These are phyloP conservation scores for Neonectria hederae DNA, from an alignment of 2,329 filamentous ascomycete species.

Conservation along the genomic window DNA sequence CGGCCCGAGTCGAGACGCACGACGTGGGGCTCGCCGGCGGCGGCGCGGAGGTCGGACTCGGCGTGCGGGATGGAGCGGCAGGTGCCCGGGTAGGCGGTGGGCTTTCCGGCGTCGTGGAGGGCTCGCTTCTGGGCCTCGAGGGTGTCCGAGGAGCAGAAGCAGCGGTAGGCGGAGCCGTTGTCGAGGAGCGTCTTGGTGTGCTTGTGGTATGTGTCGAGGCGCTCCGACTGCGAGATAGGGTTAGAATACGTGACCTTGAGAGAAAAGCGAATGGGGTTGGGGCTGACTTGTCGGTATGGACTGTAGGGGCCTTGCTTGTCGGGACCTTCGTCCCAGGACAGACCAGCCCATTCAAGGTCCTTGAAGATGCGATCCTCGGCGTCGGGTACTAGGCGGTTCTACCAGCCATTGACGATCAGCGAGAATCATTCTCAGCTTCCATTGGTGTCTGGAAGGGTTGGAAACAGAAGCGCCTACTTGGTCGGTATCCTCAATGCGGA, in stretches of 20 bases:
- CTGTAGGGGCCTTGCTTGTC: conserved; percentile 82
- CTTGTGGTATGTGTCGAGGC: conserved; percentile 75
- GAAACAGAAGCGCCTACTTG: conserved; percentile 65
- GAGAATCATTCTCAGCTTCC: no score
- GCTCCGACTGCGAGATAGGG: conserved; percentile 72
- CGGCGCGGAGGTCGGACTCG: conserved; percentile 76
- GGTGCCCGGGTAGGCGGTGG: conserved; percentile 65
- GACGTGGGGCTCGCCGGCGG: conserved; percentile 75
- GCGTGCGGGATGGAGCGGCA: conserved; percentile 73
- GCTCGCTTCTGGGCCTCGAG: conserved; percentile 73
- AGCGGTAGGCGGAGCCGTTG: conserved; percentile 83
- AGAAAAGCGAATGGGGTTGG: background rate
- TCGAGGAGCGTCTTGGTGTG: conserved; percentile 76
- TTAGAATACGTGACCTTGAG: background rate
- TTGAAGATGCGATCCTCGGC: conserved; percentile 81
- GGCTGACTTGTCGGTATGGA: conserved; percentile 81
- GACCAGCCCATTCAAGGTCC: conserved; percentile 87
- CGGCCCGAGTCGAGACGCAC: conserved; percentile 75
- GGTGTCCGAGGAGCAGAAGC: conserved; percentile 84
- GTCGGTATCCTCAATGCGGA: conserved; percentile 96
- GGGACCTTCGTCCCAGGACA: conserved; percentile 95
- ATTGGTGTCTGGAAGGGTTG: background rate
- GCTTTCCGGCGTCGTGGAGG: conserved; percentile 61
- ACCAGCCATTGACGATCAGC: background rate
- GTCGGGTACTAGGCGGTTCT: conserved; percentile 83